phyloP scores from a whole-genome alignment of 495 filamentous ascomycete genomes.

The Tuber brumale region DNA sequence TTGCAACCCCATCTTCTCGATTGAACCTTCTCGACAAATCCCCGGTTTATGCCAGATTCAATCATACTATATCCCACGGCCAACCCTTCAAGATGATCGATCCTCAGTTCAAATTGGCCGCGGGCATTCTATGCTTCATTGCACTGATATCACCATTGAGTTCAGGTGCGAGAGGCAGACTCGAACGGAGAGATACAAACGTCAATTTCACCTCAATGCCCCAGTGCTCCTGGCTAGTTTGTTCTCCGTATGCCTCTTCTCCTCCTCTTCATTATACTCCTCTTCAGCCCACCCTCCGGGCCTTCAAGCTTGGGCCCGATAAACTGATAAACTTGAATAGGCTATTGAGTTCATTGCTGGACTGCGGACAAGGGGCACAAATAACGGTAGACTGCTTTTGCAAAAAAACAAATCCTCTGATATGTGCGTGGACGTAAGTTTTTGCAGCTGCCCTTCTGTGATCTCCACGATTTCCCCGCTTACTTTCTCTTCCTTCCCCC shows the following conservation, averaged over 20 bases:
- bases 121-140: neutral
- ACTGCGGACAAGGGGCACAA: neutral
- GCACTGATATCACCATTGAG: neutral
- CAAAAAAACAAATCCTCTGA: neutral
- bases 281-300: neutral
- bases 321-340: neutral
- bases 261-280: neutral
- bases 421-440: conserved; percentile 10
- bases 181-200: neutral
- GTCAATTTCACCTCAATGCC: neutral
- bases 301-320: neutral
- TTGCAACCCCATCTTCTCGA: no score
- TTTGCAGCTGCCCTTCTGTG: neutral
- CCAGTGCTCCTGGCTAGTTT: neutral
- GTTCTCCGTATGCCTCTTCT: neutral
- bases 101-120: neutral
- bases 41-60: neutral
- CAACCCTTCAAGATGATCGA: neutral
- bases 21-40: no score
- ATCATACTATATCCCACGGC: neutral
- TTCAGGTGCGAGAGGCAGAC: neutral
- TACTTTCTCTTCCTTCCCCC: neutral
- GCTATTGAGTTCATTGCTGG: neutral
- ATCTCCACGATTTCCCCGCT: neutral
- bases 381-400: conserved; percentile 7